Conservation (phyloP, 2,329 filamentous ascomycete species). For the Ophiostoma novo-ulmi region DNA sequence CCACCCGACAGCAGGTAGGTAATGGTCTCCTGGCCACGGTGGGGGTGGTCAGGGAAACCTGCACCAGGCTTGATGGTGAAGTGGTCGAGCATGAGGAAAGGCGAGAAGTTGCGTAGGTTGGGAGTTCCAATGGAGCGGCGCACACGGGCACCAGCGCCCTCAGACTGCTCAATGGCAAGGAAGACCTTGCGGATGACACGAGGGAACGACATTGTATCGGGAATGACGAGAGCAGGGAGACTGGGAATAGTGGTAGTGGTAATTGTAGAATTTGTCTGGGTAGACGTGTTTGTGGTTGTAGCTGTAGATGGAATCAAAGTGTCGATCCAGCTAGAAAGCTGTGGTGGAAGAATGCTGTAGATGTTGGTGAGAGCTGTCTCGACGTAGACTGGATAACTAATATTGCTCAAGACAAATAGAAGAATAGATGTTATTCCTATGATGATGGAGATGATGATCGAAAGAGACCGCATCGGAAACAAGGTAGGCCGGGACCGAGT, state of each 20-base stretch:
- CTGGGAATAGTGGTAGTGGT: constrained; percentile 1
- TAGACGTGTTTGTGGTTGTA: background rate
- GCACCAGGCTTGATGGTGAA: constrained; percentile 75
- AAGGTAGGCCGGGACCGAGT: background rate
- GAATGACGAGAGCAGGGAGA: background rate
- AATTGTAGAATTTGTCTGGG: background rate
- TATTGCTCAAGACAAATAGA: constrained; percentile 11
- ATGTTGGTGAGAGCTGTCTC: constrained; percentile 30
- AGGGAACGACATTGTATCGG: constrained; percentile 56
- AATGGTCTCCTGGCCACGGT: constrained; percentile 78
- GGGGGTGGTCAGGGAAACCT: constrained; percentile 85
- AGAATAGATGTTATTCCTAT: constrained; percentile 37
- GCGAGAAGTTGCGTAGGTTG: constrained; percentile 76
- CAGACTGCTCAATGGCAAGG: constrained; percentile 76
- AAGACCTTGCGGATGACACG: constrained; percentile 79
- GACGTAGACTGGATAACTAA: constrained; percentile 30
- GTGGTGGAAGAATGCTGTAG: constrained; percentile 26
- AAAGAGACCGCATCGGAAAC: constrained; percentile 37
- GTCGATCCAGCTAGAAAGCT: background rate
- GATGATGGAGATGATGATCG: constrained; percentile 37
- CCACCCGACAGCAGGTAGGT: constrained; percentile 84
- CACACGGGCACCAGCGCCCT: constrained; percentile 83
- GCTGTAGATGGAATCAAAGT: background rate
- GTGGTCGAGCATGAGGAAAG: constrained; percentile 95
- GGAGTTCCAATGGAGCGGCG: constrained; percentile 82